Percentiles rank a stretch among this genome's conserved stretches.
These are phyloP conservation scores for Chloranthus sessilifolius DNA, from an alignment of 164 flowering plant species.

Conservation along the genomic window DNA sequence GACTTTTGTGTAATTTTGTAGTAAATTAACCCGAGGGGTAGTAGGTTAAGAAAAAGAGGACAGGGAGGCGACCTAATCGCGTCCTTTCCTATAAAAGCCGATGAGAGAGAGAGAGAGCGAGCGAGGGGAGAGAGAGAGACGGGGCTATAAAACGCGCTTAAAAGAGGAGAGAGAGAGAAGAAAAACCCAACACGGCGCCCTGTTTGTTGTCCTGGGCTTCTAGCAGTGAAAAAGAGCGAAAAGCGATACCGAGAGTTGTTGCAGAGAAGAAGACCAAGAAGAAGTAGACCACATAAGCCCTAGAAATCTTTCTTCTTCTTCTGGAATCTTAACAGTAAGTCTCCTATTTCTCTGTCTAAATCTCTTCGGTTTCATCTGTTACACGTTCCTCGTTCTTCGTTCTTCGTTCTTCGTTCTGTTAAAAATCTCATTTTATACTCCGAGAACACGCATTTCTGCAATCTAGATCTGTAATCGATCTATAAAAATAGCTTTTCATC, in stretches of 20 bases:
- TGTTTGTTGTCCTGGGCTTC: slow-evolving; percentile 3
- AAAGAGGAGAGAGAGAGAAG: not conserved
- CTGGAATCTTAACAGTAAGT: not conserved
- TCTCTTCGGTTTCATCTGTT: not conserved
- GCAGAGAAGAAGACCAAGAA: not conserved
- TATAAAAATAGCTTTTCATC: not conserved
- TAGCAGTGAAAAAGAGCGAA: not conserved
- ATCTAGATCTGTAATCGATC: slow-evolving; percentile 6
- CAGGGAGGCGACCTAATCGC: slow-evolving; percentile 9
- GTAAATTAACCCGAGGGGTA: not conserved
- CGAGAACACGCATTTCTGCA: slow-evolving; percentile 4
- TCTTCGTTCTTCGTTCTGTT: too few relatives aligned
- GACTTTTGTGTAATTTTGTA: not conserved
- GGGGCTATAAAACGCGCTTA: not conserved
- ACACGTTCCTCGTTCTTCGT: slow-evolving; percentile 2
- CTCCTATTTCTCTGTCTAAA: not conserved
- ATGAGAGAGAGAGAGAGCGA: slow-evolving; percentile 1
- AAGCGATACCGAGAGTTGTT: not conserved
- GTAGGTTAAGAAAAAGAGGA: not conserved
- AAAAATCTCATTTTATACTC: too few relatives aligned
- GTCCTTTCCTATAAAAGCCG: not conserved
- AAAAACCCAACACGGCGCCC: slow-evolving; percentile 10
- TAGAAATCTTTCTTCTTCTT: not conserved
- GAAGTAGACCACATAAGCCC: not conserved
- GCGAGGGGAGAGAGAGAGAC: not conserved